Evolutionary conservation across 352 stramenopile species (phyloP).

Genomic region (Phytophthora colocasiae): DNA sequence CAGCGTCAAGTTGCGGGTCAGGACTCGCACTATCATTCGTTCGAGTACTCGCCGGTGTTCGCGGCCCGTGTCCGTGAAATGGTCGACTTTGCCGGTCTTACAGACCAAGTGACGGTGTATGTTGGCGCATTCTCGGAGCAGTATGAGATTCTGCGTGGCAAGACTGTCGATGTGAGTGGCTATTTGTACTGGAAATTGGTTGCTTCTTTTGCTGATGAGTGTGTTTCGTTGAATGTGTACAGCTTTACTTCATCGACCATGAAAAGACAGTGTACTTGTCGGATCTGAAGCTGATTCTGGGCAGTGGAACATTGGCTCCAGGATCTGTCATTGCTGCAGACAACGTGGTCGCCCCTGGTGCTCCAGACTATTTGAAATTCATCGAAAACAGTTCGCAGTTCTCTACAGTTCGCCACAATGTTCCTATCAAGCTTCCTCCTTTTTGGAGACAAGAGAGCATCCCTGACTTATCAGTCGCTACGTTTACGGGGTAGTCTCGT

Average conservation of each 20-base stretch:
- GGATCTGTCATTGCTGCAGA: slow-evolving; percentile 54
- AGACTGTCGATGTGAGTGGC: slow-evolving; percentile 50
- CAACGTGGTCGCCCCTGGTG: slow-evolving; percentile 52
- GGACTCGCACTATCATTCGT: slow-evolving; percentile 56
- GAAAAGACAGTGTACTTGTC: slow-evolving; percentile 54
- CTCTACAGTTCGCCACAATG: slow-evolving; percentile 26
- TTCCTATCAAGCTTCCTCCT: background rate
- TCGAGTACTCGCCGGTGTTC: slow-evolving; percentile 55
- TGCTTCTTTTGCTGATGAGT: background rate
- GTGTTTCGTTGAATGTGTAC: background rate
- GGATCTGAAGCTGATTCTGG: slow-evolving; percentile 57
- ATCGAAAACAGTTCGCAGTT: slow-evolving; percentile 51
- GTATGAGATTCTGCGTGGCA: slow-evolving; percentile 40
- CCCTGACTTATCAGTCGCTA: background rate
- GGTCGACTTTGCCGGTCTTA: slow-evolving; percentile 53
- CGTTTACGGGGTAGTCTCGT: background rate
- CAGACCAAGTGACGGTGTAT: slow-evolving; percentile 55
- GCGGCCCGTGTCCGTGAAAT: slow-evolving; percentile 53
- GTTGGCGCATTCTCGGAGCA: slow-evolving; percentile 50
- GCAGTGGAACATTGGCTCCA: slow-evolving; percentile 37
- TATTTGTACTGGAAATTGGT: background rate
- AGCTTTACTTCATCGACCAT: slow-evolving; percentile 59
- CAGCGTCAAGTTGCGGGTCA: slow-evolving; percentile 42
- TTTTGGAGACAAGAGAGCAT: background rate
- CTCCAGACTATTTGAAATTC: slow-evolving; percentile 56